Percentiles rank a stretch among this genome's conserved stretches.
These are phyloP conservation scores for Cytauxzoon felis DNA, from an alignment of 169 alveolate species.

Conservation along the genomic window DNA sequence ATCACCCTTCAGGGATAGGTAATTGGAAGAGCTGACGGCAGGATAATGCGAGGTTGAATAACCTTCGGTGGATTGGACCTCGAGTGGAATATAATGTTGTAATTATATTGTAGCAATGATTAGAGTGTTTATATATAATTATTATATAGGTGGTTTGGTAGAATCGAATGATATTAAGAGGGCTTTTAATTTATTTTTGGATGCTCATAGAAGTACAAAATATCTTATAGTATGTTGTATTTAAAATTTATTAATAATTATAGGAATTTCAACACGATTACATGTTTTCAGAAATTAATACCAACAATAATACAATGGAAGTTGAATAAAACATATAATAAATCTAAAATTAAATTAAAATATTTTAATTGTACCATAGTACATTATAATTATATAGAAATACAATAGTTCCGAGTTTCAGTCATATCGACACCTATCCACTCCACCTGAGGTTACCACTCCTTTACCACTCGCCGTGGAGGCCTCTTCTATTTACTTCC, in stretches of 20 bases:
- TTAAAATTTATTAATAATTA: not conserved
- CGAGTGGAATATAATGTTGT: not conserved
- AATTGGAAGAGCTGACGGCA: no score
- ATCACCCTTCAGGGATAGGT: no score
- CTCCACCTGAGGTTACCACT: no score
- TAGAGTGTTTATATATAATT: constrained; percentile 5
- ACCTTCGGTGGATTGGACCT: no score
- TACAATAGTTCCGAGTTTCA: no score
- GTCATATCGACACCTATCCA: no score
- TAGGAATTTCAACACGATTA: constrained; percentile 85
- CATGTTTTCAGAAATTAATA: constrained; percentile 81
- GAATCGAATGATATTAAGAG: constrained; percentile 92
- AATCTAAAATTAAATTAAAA: not conserved
- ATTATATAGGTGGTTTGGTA: constrained; percentile 80
- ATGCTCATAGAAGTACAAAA: constrained; percentile 92
- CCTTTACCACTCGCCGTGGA: no score
- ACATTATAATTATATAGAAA: not conserved
- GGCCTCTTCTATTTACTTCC: no score
- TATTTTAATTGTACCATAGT: not conserved
- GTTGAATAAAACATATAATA: constrained; percentile 1
- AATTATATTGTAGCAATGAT: no score
- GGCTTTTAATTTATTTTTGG: constrained; percentile 94
- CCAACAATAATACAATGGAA: constrained; percentile 6
- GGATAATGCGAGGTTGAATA: no score
- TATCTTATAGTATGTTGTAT: constrained; percentile 74